Evolutionary conservation across 345 rosid genomes (phyloP).

Genomic region (Arabidopsis thaliana): DNA sequence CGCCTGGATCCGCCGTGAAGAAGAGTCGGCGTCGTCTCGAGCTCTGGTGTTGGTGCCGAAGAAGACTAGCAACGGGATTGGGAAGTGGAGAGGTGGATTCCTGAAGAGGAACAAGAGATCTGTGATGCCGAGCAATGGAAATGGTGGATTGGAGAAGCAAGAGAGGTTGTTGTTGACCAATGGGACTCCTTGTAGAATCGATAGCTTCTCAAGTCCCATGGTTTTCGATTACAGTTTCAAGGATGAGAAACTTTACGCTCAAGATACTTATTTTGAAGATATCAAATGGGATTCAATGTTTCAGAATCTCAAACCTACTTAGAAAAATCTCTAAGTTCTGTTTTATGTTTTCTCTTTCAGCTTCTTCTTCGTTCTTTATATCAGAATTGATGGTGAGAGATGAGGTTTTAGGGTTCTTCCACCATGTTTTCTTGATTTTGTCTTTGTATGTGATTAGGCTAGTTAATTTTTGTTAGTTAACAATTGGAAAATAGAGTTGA

Average conservation of each 20-base stretch:
- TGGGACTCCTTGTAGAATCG: slow-evolving; percentile 59
- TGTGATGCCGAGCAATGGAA: slow-evolving; percentile 41
- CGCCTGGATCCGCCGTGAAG: slow-evolving; percentile 58
- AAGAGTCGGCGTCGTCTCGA: slow-evolving; percentile 57
- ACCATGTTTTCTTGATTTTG: slow-evolving; percentile 41
- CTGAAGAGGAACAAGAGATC: slow-evolving; percentile 73
- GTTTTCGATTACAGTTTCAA: slow-evolving; percentile 52
- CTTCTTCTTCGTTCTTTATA: not conserved
- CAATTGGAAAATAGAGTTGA: not conserved
- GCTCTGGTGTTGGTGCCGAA: slow-evolving; percentile 57
- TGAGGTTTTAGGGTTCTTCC: slow-evolving; percentile 67
- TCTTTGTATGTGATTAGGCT: slow-evolving; percentile 30
- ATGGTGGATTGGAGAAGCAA: slow-evolving; percentile 42
- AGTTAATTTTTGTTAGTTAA: slow-evolving; percentile 19
- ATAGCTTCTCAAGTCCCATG: slow-evolving; percentile 67
- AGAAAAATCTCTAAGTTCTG: slow-evolving; percentile 20
- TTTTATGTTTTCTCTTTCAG: too few relatives aligned
- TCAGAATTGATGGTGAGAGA: slow-evolving; percentile 61
- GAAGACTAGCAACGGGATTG: slow-evolving; percentile 34
- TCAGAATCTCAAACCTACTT: slow-evolving; percentile 91
- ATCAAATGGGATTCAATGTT: slow-evolving; percentile 96
- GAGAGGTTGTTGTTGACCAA: slow-evolving; percentile 71
- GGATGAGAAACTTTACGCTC: slow-evolving; percentile 54
- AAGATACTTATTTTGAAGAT: slow-evolving; percentile 52
- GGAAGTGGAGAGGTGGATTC: slow-evolving; percentile 66